phyloP scores from a whole-genome alignment of 345 rosid genomes.

The Euclidium syriacum region DNA sequence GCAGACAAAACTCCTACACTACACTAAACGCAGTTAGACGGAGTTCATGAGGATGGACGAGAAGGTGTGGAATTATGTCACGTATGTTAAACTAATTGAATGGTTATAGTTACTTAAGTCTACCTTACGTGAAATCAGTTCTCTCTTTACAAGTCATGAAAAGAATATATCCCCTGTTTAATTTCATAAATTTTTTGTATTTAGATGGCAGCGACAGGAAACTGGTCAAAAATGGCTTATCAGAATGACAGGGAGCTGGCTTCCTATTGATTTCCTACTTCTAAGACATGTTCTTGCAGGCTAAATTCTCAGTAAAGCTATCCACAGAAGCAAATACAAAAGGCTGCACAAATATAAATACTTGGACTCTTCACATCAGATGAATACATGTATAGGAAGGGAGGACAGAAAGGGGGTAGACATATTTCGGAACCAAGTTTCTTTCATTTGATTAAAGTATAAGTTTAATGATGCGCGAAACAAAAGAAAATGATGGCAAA shows the following conservation, averaged over 20 bases:
- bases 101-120: not conserved
- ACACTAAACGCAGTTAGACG: not conserved
- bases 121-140: constrained; percentile 1
- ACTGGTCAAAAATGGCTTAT: not conserved
- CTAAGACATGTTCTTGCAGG: not conserved
- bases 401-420: not conserved
- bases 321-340: not conserved
- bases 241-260: not conserved
- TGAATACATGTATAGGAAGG: not conserved
- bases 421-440: not conserved
- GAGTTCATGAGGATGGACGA: not conserved
- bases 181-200: not conserved
- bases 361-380: not conserved
- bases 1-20: not conserved
- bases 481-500: constrained; percentile 1
- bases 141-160: not conserved
- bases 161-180: not conserved
- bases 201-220: not conserved
- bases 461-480: not conserved
- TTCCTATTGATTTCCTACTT: not conserved
- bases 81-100: not conserved
- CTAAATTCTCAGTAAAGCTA: not conserved
- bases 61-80: not conserved
- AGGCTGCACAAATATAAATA: constrained; percentile 3
- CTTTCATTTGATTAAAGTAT: not conserved